A percentile compares a stretch with the other conserved stretches of the same genome.
Evolutionary conservation across 2,329 filamentous ascomycete species (phyloP).

Genomic region (Claviceps monticola): DNA sequence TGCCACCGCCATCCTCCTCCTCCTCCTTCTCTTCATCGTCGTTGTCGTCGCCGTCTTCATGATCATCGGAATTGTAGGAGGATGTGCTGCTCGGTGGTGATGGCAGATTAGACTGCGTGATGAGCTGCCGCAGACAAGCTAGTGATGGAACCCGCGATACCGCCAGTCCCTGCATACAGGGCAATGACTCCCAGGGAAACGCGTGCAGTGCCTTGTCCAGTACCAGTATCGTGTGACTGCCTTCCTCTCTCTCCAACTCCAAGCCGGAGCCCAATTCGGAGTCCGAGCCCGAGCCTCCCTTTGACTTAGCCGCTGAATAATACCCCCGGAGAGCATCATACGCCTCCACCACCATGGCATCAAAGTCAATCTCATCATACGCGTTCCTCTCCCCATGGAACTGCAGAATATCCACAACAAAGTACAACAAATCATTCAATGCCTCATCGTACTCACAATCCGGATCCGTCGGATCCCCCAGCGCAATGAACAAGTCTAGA

Average conservation of each 20-base stretch:
- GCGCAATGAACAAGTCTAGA: constrained; percentile 74
- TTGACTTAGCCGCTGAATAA: constrained; percentile 37
- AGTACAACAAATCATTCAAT: constrained; percentile 86
- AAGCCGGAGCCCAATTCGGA: constrained; percentile 7
- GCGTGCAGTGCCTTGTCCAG: constrained; percentile 81
- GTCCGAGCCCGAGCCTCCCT: constrained; percentile 11
- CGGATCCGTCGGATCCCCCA: constrained; percentile 58
- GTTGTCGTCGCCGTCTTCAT: background rate
- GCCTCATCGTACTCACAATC: constrained; percentile 71
- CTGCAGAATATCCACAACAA: constrained; percentile 89
- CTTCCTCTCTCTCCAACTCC: constrained; percentile 23
- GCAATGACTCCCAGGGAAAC: constrained; percentile 93
- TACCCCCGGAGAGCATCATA: constrained; percentile 74
- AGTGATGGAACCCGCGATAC: constrained; percentile 84
- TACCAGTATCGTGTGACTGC: constrained; percentile 68
- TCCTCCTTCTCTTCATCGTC: background rate
- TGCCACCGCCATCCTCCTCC: background rate
- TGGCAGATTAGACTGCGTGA: constrained; percentile 35
- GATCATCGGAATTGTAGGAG: background rate
- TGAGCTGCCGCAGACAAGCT: constrained; percentile 62
- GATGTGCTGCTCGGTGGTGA: background rate
- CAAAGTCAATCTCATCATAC: constrained; percentile 95
- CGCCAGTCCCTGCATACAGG: constrained; percentile 64
- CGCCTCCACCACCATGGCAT: constrained; percentile 76
- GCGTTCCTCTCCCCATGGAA: constrained; percentile 94